Conservation (phyloP, 352 stramenopile species). For the Phytophthora pseudosyringae region DNA sequence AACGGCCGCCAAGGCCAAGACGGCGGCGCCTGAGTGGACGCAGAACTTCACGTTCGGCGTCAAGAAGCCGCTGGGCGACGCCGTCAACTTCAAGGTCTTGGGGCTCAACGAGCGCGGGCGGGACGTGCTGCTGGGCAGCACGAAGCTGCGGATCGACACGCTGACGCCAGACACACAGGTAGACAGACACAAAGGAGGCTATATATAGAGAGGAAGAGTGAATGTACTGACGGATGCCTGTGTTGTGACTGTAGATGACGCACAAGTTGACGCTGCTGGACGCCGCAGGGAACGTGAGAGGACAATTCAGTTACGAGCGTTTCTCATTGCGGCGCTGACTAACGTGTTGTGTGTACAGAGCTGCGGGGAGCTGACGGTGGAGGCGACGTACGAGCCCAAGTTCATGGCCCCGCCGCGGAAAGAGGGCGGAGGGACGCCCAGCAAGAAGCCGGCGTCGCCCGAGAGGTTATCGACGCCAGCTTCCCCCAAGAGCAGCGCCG, state of each 20-base stretch:
- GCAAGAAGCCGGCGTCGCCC: slow-evolving; percentile 10
- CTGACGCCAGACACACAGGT: slow-evolving; percentile 51
- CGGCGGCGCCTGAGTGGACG: slow-evolving; percentile 55
- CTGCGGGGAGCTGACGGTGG: slow-evolving; percentile 46
- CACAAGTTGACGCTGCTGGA: slow-evolving; percentile 38
- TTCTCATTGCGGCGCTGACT: not conserved
- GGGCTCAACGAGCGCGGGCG: slow-evolving; percentile 45
- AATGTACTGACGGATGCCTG: slow-evolving; percentile 15
- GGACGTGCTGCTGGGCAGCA: slow-evolving; percentile 52
- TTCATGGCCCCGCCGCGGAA: slow-evolving; percentile 34
- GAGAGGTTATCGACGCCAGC: slow-evolving; percentile 8
- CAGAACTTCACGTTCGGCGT: slow-evolving; percentile 65
- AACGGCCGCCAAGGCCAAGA: slow-evolving; percentile 52
- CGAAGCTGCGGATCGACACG: slow-evolving; percentile 37
- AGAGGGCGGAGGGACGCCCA: slow-evolving; percentile 7
- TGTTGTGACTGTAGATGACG: slow-evolving; percentile 33
- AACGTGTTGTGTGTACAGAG: not conserved
- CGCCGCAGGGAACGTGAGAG: slow-evolving; percentile 15
- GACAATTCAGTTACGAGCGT: not conserved
- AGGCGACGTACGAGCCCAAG: slow-evolving; percentile 55
- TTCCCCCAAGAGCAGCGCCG: slow-evolving; percentile 2
- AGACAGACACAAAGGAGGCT: not conserved
- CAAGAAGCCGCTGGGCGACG: slow-evolving; percentile 53
- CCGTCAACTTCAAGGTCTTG: slow-evolving; percentile 59
- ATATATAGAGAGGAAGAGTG: not conserved